These are phyloP conservation scores for Trichoderma pleuroti DNA, from an alignment of 2,329 filamentous ascomycete species.

Conservation along the genomic window DNA sequence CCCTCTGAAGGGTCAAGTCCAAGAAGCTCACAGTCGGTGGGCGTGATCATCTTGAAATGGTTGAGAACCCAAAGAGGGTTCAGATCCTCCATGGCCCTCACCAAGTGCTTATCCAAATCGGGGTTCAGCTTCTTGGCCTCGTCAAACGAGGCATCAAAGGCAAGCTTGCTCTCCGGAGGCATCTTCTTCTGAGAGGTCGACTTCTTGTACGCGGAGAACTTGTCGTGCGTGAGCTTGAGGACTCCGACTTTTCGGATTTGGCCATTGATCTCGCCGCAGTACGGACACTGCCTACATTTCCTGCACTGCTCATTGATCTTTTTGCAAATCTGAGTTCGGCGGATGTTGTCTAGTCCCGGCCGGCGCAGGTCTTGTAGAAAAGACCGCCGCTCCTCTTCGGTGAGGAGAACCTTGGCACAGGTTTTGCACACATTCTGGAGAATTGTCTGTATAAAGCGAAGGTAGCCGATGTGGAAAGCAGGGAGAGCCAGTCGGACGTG, in stretches of 20 bases:
- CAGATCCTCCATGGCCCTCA: slow-evolving; percentile 90
- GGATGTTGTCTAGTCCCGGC: slow-evolving; percentile 76
- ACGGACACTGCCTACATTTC: slow-evolving; percentile 78
- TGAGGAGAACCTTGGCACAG: slow-evolving; percentile 79
- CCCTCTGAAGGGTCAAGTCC: slow-evolving; percentile 84
- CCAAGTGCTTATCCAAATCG: slow-evolving; percentile 86
- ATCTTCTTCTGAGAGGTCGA: slow-evolving; percentile 84
- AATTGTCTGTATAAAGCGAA: slow-evolving; percentile 88
- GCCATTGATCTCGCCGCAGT: slow-evolving; percentile 80
- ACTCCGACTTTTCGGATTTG: slow-evolving; percentile 87
- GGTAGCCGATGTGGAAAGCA: slow-evolving; percentile 92
- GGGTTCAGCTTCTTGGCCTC: slow-evolving; percentile 72
- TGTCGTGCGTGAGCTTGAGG: slow-evolving; percentile 93
- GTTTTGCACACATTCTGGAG: slow-evolving; percentile 95
- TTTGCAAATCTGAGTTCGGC: slow-evolving; percentile 79
- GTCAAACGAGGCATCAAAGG: slow-evolving; percentile 81
- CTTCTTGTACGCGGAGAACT: slow-evolving; percentile 81
- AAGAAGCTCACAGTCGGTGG: slow-evolving; percentile 84
- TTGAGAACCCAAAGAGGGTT: slow-evolving; percentile 87
- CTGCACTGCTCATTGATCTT: slow-evolving; percentile 85
- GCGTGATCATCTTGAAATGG: slow-evolving; percentile 82
- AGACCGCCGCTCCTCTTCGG: slow-evolving; percentile 71
- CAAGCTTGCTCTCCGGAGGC: slow-evolving; percentile 73
- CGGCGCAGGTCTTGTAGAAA: slow-evolving; percentile 78
- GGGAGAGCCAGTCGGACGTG: slow-evolving; percentile 87